These are phyloP conservation scores for Dothistroma pini DNA, from an alignment of 2,329 filamentous ascomycete genomes.

Conservation along the genomic window DNA sequence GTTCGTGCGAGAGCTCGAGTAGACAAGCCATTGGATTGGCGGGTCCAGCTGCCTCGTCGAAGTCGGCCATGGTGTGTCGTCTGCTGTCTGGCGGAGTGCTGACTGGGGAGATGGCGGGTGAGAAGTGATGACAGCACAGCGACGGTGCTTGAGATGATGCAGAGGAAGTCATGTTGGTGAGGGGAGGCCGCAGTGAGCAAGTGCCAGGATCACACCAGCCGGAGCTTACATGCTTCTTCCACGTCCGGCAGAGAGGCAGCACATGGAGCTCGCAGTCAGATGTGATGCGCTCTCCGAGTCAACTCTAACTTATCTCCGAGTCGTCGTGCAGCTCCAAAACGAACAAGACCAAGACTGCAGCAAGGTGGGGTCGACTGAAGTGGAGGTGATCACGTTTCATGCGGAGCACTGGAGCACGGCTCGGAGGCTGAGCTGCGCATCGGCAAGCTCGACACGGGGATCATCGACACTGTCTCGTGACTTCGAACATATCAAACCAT, in stretches of 20 bases:
- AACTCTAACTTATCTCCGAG: not conserved
- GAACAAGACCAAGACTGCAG: not conserved
- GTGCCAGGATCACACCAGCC: not conserved
- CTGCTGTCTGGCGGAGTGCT: not conserved
- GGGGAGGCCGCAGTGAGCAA: not conserved
- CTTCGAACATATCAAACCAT: not conserved
- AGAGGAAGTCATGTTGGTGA: not conserved
- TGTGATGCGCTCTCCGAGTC: not conserved
- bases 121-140: constrained; percentile 1
- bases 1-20: constrained; percentile 57
- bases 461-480: not conserved
- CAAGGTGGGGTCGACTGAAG: not conserved
- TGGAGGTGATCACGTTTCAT: not conserved
- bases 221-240: constrained; percentile 4
- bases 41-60: not conserved
- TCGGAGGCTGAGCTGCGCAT: not conserved
- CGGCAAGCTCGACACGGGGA: not conserved
- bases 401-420: not conserved
- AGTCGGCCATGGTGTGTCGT: not conserved
- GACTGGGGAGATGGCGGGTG: not conserved
- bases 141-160: not conserved
- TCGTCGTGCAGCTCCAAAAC: not conserved
- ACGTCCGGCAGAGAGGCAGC: not conserved
- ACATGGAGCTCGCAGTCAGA: not conserved
- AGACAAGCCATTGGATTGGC: constrained; percentile 34